Evolutionary conservation across 208 protist species (phyloP), one percentile per base, ranked within the genome.

Genomic region (Wallacemonas sp.): DNA sequence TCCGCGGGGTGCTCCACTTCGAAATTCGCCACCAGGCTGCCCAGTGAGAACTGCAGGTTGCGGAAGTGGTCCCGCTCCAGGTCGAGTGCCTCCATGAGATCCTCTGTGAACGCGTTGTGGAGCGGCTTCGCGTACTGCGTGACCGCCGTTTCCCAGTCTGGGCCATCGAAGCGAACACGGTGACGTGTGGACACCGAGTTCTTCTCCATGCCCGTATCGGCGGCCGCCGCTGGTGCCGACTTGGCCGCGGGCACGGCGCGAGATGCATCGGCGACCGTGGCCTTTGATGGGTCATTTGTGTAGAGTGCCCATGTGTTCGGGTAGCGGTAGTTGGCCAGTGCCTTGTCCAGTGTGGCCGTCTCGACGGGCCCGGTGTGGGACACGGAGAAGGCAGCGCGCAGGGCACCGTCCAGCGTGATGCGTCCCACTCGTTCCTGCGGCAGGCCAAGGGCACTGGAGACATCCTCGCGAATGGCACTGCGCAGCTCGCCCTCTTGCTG

Each of bases 221-320:
- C 39, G 33, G n/a, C 9, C 3, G n/a, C 55, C n/a, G 55, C 33
- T 8, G 12, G 13, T 42, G n/a, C n/a, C n/a, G n/a, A n/a, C n/a
- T n/a, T 9, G 29, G n/a, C 13, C 12, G 3, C 29, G 4, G 50
- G 50, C n/a, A 39, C 50, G 9, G 50, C 50, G 17, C 50, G 50
- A 4, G 50, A 33, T n/a, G 1, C 38, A 1, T 48, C 50, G 4
- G 50, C 50, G 50, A 24, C 50, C 30, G 15, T 19, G 26, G 30
- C 3, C 13, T 15, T 57, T 3, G 21, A 22, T 0, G 58, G 27
- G 36, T 26, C 17, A 1, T 26, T 22, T 45, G 55, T 12, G 53
- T 81, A 85, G 36, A 81, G 64, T 1, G 37, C 32, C 71, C 75
- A 79, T 24, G 68, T 79, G n/a, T 71, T 34, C 1, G 63, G 63